These are phyloP conservation scores for Neurospora sp. DNA, from an alignment of 495 filamentous ascomycete species.

Conservation along the genomic window DNA sequence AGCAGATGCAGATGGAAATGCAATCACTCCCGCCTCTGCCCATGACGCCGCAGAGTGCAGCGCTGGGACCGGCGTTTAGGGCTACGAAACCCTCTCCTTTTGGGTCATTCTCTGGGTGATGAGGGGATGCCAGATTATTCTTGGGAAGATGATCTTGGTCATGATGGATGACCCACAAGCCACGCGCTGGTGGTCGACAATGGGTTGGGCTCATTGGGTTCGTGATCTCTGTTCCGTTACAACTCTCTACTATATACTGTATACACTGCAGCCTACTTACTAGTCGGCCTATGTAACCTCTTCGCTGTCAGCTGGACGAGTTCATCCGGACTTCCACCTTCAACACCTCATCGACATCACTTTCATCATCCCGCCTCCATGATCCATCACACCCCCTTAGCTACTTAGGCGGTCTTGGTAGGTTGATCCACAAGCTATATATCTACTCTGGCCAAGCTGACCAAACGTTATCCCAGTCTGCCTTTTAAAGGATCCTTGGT, in stretches of 20 bases:
- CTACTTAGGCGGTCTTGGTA: neutral
- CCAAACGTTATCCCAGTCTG: neutral
- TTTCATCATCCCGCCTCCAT: neutral
- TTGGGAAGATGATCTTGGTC: too few species aligned
- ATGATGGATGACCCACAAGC: neutral
- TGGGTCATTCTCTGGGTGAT: neutral
- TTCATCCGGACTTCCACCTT: neutral
- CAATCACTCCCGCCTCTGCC: slow-evolving; percentile 14
- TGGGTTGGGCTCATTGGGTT: neutral
- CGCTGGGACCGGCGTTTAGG: slow-evolving; percentile 49
- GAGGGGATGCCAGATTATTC: too few species aligned
- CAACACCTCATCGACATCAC: neutral
- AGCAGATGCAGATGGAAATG: slow-evolving; percentile 9
- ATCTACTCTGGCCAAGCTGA: neutral
- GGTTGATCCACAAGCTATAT: neutral
- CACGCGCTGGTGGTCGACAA: neutral
- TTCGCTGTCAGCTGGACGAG: too few species aligned
- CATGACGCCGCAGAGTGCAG: slow-evolving; percentile 56
- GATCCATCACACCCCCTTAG: too few species aligned
- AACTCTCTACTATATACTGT: too few species aligned
- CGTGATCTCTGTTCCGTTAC: neutral
- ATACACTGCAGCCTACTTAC: too few species aligned
- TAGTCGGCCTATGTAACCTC: too few species aligned
- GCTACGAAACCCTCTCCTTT: slow-evolving; percentile 11
- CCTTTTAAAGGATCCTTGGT: neutral